Evolutionary conservation across 108 stramenopile genomes (phyloP), one percentile per base, ranked within the genome.

Genomic region (Aureococcus anophagefferens): DNA sequence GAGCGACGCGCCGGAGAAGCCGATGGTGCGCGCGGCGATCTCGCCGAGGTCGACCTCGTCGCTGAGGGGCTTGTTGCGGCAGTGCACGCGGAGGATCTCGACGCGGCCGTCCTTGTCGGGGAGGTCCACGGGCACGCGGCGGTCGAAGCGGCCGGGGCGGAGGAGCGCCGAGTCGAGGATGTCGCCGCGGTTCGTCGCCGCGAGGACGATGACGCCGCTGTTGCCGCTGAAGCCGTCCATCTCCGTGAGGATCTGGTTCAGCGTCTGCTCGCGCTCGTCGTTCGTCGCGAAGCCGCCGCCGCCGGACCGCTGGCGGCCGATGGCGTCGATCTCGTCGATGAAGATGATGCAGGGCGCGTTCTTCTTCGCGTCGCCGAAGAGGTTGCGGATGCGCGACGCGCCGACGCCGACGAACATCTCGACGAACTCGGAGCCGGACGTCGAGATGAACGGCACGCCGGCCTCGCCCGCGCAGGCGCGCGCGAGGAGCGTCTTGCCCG

Each of bases 351-450:
- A 96, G 25, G 98, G 98, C 29, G 91, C 79, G 67, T 86, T 86
- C 74, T 84, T 84, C 69, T 94, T 87, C 18, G 98, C 98, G 66
- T 89, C 87, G 21, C 79, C 86, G 79, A 97, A 97, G n/a, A 99
- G 80, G 67, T 96, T 94, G 46, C 97, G 84, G 66, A 98, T 95
- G 69, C 97, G 91, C 21, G 86, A 86, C 25, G 96, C 92, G 63
- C 96, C 96, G 33, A 96, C 94, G 71, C 96, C 96, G 28, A 97
- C 96, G 79, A 94, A 97, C 90, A 97, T 88, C 81, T 98, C 97
- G 46, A 96, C 97, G 70, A 97, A 97, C 74, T 97, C 94, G n/a
- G 89, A 88, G 29, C 92, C 95, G 62, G 89, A 88, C 44, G 92
- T 86, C 71, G 87, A 88, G 78, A 90, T 91, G 81, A 95, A 99